Conservation (phyloP, 257 asterid genomes). For the Petunia axillaris region DNA sequence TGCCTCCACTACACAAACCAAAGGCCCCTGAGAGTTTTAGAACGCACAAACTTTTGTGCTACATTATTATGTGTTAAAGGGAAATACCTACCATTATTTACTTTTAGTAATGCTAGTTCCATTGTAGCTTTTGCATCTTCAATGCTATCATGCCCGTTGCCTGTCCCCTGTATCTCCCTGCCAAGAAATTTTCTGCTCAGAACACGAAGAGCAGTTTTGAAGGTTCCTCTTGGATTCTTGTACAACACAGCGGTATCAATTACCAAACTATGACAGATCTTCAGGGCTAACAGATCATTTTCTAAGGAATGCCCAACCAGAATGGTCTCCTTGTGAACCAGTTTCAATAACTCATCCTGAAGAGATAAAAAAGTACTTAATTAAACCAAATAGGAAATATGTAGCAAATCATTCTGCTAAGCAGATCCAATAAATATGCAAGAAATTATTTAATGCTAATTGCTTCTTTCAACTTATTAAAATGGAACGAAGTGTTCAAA, state of each 20-base stretch:
- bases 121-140: constrained; percentile 96
- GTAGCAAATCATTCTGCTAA: constrained; percentile 11
- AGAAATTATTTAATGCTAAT: constrained; percentile 4
- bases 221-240: constrained; percentile 83
- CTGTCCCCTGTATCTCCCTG: constrained; percentile 87
- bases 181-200: constrained; percentile 72
- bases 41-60: constrained; percentile 24
- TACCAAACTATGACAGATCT: constrained; percentile 78
- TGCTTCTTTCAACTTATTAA: not conserved
- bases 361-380: constrained; percentile 36
- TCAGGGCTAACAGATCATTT: constrained; percentile 86
- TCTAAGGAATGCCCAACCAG: constrained; percentile 96
- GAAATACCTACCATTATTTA: constrained; percentile 54
- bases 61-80: constrained; percentile 18
- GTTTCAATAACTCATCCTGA: constrained; percentile 77
- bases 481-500: not conserved
- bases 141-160: constrained; percentile 86
- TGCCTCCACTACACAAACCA: not conserved
- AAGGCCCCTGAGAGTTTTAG: constrained; percentile 14
- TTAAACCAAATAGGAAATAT: constrained; percentile 19
- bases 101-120: constrained; percentile 83
- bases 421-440: not conserved
- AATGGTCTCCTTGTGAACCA: constrained; percentile 84
- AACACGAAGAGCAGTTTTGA: constrained; percentile 91
- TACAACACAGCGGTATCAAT: constrained; percentile 89